These are phyloP conservation scores for Arabidopsis thaliana DNA, from an alignment of 345 rosid genomes.

Conservation along the genomic window DNA sequence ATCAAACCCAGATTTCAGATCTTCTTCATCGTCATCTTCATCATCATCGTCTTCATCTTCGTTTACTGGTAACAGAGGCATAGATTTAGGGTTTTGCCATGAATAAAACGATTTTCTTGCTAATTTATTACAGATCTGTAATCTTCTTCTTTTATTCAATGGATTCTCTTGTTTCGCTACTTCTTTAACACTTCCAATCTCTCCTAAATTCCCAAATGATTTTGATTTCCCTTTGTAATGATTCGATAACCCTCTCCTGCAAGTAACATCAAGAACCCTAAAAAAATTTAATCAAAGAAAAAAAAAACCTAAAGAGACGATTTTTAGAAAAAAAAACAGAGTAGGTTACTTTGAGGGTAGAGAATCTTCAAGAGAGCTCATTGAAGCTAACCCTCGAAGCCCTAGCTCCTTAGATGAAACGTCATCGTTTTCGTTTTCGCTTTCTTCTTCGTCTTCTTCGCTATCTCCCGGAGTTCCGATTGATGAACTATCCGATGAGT, in stretches of 20 bases:
- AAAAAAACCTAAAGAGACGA: too few relatives aligned
- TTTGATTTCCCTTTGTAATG: constrained; percentile 85
- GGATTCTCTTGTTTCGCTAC: constrained; percentile 79
- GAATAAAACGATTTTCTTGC: constrained; percentile 59
- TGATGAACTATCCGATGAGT: constrained; percentile 64
- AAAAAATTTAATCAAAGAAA: not conserved
- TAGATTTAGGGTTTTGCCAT: constrained; percentile 72
- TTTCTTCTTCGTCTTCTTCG: constrained; percentile 44
- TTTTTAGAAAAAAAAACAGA: not conserved
- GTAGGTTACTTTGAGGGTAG: constrained; percentile 60
- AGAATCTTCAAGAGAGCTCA: constrained; percentile 67
- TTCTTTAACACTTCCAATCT: constrained; percentile 63
- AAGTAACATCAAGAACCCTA: constrained; percentile 9
- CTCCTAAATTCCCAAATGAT: constrained; percentile 73
- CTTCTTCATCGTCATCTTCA: constrained; percentile 35
- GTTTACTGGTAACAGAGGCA: constrained; percentile 71
- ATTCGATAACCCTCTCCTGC: constrained; percentile 85
- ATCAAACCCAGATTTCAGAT: constrained; percentile 35
- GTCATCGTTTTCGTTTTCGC: constrained; percentile 30
- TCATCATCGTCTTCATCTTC: constrained; percentile 53
- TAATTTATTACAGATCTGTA: constrained; percentile 62
- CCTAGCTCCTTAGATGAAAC: constrained; percentile 41
- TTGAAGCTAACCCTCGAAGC: constrained; percentile 41
- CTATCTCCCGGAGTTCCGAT: constrained; percentile 70
- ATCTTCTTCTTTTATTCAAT: constrained; percentile 75